phyloP scores from a whole-genome alignment of 768 basidiomycete genomes.

The Lentinula aciculospora region DNA sequence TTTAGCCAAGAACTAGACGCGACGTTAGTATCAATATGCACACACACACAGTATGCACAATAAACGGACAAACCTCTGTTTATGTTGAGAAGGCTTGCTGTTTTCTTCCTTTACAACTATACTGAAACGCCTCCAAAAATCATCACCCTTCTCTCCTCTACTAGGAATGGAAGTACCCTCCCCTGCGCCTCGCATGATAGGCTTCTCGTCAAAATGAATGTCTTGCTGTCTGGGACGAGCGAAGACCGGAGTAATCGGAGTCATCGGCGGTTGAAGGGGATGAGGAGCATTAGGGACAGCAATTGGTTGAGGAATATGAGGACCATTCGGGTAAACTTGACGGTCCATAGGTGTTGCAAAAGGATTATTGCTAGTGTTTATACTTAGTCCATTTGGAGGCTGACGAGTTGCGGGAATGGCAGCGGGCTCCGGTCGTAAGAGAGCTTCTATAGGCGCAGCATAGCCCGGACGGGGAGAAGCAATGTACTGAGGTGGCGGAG shows the following conservation, averaged over 20 bases:
- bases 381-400: slow-evolving; percentile 15
- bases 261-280: slow-evolving; percentile 70
- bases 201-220: slow-evolving; percentile 43
- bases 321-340: slow-evolving; percentile 10
- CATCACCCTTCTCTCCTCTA: slow-evolving; percentile 71
- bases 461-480: slow-evolving; percentile 74
- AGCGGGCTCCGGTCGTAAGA: slow-evolving; percentile 42
- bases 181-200: slow-evolving; percentile 62
- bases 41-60: background rate
- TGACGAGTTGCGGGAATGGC: slow-evolving; percentile 29
- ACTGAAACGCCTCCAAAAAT: slow-evolving; percentile 84
- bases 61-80: slow-evolving; percentile 38
- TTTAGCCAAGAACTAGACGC: slow-evolving; percentile 55
- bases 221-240: slow-evolving; percentile 62
- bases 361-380: slow-evolving; percentile 15
- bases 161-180: slow-evolving; percentile 66
- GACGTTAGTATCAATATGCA: background rate
- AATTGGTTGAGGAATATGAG: slow-evolving; percentile 21
- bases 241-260: slow-evolving; percentile 76
- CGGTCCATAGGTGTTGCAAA: slow-evolving; percentile 17
- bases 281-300: slow-evolving; percentile 54
- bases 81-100: slow-evolving; percentile 29
- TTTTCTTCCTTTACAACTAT: slow-evolving; percentile 73
- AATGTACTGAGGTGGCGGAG: slow-evolving; percentile 34
- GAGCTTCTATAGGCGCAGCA: slow-evolving; percentile 60